Percentiles rank a stretch among this genome's conserved stretches.
phyloP scores from a whole-genome alignment of 805 yeast species.

The Candida loeiensis region DNA sequence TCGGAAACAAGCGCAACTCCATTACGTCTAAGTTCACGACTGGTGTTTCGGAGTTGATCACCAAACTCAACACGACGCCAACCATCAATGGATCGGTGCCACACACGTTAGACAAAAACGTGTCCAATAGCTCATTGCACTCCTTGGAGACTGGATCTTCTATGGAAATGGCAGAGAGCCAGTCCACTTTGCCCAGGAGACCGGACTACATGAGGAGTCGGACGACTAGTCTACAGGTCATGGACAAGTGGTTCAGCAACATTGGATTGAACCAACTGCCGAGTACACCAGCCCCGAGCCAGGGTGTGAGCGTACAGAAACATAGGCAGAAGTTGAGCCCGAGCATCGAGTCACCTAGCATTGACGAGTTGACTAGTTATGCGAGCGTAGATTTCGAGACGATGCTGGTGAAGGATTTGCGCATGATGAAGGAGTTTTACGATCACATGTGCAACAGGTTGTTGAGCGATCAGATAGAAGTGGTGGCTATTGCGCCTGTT shows the following conservation, averaged over 20 bases:
- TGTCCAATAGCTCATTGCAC: slow-evolving; percentile 32
- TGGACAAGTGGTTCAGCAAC: slow-evolving; percentile 44
- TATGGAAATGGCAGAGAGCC: slow-evolving; percentile 12
- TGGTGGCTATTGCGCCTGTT: not conserved
- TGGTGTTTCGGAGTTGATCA: slow-evolving; percentile 43
- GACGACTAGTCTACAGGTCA: slow-evolving; percentile 38
- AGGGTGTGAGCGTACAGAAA: slow-evolving; percentile 8
- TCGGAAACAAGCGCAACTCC: slow-evolving; percentile 23
- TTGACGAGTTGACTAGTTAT: slow-evolving; percentile 28
- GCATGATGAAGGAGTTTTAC: slow-evolving; percentile 30
- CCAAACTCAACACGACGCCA: slow-evolving; percentile 29
- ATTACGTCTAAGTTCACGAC: slow-evolving; percentile 37
- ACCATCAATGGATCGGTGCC: slow-evolving; percentile 1
- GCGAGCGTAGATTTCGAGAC: slow-evolving; percentile 35
- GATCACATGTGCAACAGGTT: slow-evolving; percentile 32
- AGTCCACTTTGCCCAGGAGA: slow-evolving; percentile 13
- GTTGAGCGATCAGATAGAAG: not conserved
- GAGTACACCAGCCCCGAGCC: not conserved
- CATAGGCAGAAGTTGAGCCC: slow-evolving; percentile 9
- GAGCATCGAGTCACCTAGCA: slow-evolving; percentile 2
- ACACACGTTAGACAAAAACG: slow-evolving; percentile 13
- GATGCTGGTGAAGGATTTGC: slow-evolving; percentile 33
- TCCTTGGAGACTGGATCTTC: slow-evolving; percentile 26
- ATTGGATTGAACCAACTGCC: slow-evolving; percentile 13
- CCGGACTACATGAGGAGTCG: slow-evolving; percentile 29